Evolutionary conservation across 441 rosid genomes (phyloP).

Genomic region (Macaranga tanarius): DNA sequence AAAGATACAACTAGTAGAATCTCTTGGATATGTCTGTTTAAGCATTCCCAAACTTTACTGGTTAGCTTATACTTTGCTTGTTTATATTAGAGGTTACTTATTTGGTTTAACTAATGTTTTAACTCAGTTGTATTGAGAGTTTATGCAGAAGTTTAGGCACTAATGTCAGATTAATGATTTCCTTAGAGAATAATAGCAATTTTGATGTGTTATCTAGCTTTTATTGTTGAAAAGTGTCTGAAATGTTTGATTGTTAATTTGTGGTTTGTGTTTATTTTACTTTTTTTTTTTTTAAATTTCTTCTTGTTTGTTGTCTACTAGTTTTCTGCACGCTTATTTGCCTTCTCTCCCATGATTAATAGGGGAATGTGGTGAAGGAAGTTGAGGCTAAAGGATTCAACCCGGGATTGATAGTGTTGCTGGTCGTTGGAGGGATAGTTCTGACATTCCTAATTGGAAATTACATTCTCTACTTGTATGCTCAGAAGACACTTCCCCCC

Average conservation of each 20-base stretch:
- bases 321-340: background rate
- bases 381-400: conserved; percentile 72
- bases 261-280: background rate
- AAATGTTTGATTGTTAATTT: background rate
- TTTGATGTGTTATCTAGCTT: background rate
- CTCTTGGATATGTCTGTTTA: background rate
- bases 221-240: background rate
- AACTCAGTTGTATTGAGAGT: background rate
- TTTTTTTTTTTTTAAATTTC: background rate
- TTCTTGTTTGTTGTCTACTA: too few species aligned
- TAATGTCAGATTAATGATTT: background rate
- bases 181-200: background rate
- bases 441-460: conserved; percentile 78
- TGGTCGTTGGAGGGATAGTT: conserved; percentile 62
- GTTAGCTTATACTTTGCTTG: background rate
- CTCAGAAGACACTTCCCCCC: conserved; percentile 79
- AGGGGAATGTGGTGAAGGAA: conserved; percentile 53
- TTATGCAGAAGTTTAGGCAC: background rate
- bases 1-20: background rate
- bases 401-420: conserved; percentile 84
- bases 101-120: background rate
- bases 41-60: background rate
- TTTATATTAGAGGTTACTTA: background rate
- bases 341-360: conserved; percentile 14
- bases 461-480: conserved; percentile 67